A percentile compares a stretch with the other conserved stretches of the same genome.
These are phyloP conservation scores for Ophiostoma fasciatum DNA, from an alignment of 2,329 filamentous ascomycete genomes.

Conservation along the genomic window DNA sequence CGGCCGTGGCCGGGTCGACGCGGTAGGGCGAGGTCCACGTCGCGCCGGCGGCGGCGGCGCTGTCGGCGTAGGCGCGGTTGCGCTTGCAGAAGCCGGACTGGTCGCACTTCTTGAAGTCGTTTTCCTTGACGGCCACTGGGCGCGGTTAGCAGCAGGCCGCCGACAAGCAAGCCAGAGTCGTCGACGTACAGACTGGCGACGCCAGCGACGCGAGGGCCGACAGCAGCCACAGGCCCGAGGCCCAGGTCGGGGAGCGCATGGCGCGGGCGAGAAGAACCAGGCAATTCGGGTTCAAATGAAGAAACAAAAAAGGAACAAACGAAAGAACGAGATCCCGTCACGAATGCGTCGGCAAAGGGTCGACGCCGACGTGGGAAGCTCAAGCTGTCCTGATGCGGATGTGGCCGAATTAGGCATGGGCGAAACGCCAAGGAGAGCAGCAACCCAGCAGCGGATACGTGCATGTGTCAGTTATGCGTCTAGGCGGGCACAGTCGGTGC, in stretches of 20 bases:
- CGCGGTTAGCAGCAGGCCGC: not conserved
- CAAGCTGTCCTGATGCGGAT: constrained; percentile 18
- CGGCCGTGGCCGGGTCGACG: constrained; percentile 55
- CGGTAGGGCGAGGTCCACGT: constrained; percentile 71
- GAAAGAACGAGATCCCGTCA: not conserved
- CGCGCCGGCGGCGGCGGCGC: constrained; percentile 46
- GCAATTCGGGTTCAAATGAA: not conserved
- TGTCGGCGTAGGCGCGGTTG: constrained; percentile 80
- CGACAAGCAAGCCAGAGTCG: too few species aligned
- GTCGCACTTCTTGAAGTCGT: constrained; percentile 92
- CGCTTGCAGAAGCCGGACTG: constrained; percentile 97
- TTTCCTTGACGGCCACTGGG: constrained; percentile 73
- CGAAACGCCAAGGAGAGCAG: not conserved
- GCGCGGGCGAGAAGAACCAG: constrained; percentile 6
- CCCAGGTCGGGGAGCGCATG: constrained; percentile 46
- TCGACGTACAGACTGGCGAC: constrained; percentile 41
- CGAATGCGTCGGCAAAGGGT: not conserved
- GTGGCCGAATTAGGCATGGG: constrained; percentile 7
- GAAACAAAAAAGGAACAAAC: not conserved
- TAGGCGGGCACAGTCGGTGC: too few species aligned
- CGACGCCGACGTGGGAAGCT: constrained; percentile 5
- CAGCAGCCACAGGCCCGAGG: constrained; percentile 45
- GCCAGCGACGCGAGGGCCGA: constrained; percentile 34
- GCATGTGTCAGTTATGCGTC: too few species aligned
- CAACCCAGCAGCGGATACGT: too few species aligned